Evolutionary conservation across 306 rosid species (phyloP), one percentile per base, ranked within the genome.

Genomic region (Elaeagnus macrophylla): DNA sequence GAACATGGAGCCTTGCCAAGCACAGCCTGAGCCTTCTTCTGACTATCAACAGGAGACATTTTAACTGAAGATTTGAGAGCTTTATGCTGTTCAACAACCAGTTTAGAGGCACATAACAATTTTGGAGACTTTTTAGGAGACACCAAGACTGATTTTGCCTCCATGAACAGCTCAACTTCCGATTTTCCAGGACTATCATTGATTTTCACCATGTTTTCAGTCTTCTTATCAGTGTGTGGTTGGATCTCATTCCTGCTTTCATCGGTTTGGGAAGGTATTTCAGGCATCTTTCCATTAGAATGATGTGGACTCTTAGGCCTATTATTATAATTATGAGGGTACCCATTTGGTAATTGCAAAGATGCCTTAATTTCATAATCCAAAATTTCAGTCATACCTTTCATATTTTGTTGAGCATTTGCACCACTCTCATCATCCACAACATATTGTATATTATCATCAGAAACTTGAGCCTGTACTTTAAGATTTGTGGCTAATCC

Each of bases 71-170:
- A 48, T 64, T 82, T 93, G 63, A 73, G 64, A 60, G 73, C 44
- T 66, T 82, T 87, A 12, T 49, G 32, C 4, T 25, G 66, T 72
- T 82, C 96, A 61, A 63, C 67, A 54, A 54, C 76, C 37, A 72
- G 59, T 73, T 76, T 77, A 9, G 65, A 53, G 40, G 72, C 54
- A 64, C 74, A 56, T 60, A 55, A 57, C 55, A 51, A 59, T 38
- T 32, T 70, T 47, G 99, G 95, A 47, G 94, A 87, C 68, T 79
- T 84, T 51, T 72, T 66, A 1, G 89, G 95, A 49, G 95, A 82
- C 19, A 46, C 61, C 65, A 80, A 61, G 67, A 62, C 64, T 25
- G 62, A 60, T 66, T 83, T 84, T 41, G 77, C 68, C 66, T 43
- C 84, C 63, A 75, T 84, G 54, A 72, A 57, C 4, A 25, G 81